A percentile compares a stretch with the other conserved stretches of the same genome.
phyloP scores from a whole-genome alignment of 2,329 filamentous ascomycete genomes.

The Anthostomella pinea region DNA sequence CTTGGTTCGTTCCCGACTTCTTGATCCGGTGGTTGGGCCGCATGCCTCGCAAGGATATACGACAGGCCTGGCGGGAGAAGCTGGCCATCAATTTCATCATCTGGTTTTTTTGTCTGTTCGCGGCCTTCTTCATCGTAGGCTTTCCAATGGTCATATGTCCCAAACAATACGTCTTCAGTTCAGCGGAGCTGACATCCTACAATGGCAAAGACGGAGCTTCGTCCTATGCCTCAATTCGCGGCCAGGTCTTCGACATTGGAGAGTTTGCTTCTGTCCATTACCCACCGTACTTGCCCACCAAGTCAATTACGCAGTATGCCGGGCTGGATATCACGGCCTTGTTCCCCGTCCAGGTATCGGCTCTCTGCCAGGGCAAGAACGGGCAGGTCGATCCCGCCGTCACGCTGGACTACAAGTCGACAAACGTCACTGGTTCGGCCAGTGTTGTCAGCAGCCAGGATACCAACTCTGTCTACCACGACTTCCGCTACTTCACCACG shows the following conservation, averaged over 20 bases:
- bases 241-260: constrained; percentile 81
- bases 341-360: constrained; percentile 92
- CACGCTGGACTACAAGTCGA: constrained; percentile 77
- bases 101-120: constrained; percentile 76
- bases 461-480: constrained; percentile 77
- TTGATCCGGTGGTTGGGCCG: constrained; percentile 71
- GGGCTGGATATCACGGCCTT: constrained; percentile 82
- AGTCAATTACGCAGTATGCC: constrained; percentile 73
- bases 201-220: constrained; percentile 66
- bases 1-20: constrained; percentile 86
- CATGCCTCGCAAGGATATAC: constrained; percentile 90
- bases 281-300: constrained; percentile 60
- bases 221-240: constrained; percentile 79
- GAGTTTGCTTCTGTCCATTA: constrained; percentile 76
- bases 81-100: constrained; percentile 97
- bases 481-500: constrained; percentile 83
- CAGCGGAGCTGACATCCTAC: constrained; percentile 68
- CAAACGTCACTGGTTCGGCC: constrained; percentile 70
- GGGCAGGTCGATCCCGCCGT: constrained; percentile 66
- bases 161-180: constrained; percentile 81
- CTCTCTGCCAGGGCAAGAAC: constrained; percentile 76
- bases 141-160: constrained; percentile 90
- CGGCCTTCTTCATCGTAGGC: constrained; percentile 84
- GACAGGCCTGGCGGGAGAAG: constrained; percentile 94
- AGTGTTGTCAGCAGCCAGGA: constrained; percentile 65